phyloP scores from a whole-genome alignment of 2,329 filamentous ascomycete genomes.

The Aspergillus floridensis region DNA sequence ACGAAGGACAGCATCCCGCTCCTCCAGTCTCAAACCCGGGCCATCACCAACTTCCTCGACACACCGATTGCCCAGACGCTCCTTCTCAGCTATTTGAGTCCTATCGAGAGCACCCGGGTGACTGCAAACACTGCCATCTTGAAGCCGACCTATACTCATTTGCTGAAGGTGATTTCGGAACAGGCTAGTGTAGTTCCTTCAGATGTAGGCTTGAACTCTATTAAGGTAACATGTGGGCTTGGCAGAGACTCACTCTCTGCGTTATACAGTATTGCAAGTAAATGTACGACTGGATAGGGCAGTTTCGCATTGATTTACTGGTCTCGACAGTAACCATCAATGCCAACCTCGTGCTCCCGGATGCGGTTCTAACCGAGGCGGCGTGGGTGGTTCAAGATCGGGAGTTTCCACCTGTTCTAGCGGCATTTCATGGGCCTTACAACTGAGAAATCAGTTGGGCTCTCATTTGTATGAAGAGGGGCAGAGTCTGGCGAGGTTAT shows the following conservation, averaged over 20 bases:
- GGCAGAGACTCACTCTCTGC: not conserved
- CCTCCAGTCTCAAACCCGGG: not conserved
- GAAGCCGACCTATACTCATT: not conserved
- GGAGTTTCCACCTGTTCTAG: not conserved
- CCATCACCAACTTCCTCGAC: not conserved
- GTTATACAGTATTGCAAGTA: not conserved
- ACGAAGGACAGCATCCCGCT: not conserved
- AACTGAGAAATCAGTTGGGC: no score
- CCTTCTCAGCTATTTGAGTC: not conserved
- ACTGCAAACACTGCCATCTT: not conserved
- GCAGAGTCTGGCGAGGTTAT: no score
- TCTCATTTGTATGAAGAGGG: no score
- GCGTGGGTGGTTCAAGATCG: not conserved
- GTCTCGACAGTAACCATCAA: not conserved
- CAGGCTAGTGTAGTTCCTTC: not conserved
- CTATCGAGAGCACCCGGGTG: not conserved
- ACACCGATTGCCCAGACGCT: not conserved
- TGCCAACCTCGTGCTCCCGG: not conserved
- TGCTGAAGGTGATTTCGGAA: not conserved
- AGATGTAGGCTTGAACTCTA: no score
- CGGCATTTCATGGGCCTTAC: not conserved
- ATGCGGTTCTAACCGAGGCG: not conserved
- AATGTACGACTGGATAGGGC: not conserved
- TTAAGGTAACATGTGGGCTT: no score
- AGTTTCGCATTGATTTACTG: not conserved